phyloP scores from a whole-genome alignment of 225 moss, liverwort and hornwort genomes.

The Climacium dendroides region DNA sequence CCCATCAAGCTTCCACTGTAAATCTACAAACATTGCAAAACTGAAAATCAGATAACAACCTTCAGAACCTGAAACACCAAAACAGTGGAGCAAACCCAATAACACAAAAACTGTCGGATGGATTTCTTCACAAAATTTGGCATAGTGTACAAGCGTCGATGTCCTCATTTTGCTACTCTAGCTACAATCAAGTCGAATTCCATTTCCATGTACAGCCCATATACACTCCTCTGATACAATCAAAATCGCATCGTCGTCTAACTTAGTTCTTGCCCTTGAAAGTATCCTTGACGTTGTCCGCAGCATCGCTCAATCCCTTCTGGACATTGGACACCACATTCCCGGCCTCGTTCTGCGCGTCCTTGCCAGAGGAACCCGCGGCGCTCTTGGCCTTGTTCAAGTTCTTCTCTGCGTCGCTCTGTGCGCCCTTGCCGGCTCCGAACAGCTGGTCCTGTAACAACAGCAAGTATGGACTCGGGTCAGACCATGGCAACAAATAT shows the following conservation, averaged over 20 bases:
- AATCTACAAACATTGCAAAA: background rate
- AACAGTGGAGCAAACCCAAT: too few relatives aligned
- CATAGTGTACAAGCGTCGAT: slow-evolving; percentile 1
- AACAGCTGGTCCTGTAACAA: slow-evolving; percentile 14
- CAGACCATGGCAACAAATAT: background rate
- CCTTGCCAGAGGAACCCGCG: background rate
- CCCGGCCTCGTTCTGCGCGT: background rate
- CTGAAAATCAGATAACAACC: background rate
- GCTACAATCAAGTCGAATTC: background rate
- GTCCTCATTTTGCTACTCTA: background rate
- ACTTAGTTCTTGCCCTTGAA: slow-evolving; percentile 13
- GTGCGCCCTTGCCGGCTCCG: slow-evolving; percentile 4
- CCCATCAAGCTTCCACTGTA: too few relatives aligned
- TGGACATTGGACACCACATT: background rate
- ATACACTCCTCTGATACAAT: background rate
- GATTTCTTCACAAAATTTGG: slow-evolving; percentile 21
- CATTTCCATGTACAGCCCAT: background rate
- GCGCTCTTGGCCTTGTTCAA: background rate
- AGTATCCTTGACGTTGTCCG: background rate
- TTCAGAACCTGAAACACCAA: too few relatives aligned
- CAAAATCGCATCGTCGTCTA: background rate
- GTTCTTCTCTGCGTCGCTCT: slow-evolving; percentile 26
- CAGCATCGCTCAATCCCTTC: slow-evolving; percentile 9
- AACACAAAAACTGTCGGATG: background rate
- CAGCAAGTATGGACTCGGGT: background rate